A percentile compares a stretch with the other conserved stretches of the same genome.
phyloP scores from a whole-genome alignment of 1,139 yeast genomes.

The Lizanozyma gosingica region DNA sequence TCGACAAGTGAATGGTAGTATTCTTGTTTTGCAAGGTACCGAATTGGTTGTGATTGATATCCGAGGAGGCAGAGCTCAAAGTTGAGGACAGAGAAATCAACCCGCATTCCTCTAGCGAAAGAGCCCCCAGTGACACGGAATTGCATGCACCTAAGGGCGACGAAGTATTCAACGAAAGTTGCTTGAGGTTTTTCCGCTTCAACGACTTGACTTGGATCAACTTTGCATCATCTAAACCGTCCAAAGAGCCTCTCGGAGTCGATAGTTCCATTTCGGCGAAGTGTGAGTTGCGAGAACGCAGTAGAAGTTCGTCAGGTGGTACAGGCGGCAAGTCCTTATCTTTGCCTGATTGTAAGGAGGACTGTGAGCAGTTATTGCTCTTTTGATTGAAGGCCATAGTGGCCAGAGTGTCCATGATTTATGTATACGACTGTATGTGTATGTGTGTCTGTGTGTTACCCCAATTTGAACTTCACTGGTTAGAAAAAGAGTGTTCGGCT shows the following conservation, averaged over 20 bases:
- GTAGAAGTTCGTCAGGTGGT: too few relatives aligned
- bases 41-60: slow-evolving; percentile 6
- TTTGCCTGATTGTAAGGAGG: slow-evolving; percentile 19
- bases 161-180: slow-evolving; percentile 41
- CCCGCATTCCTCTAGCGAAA: slow-evolving; percentile 1
- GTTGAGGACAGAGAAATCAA: slow-evolving; percentile 2
- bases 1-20: slow-evolving; percentile 4
- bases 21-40: slow-evolving; percentile 3
- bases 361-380: slow-evolving; percentile 12
- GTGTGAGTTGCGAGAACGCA: not conserved
- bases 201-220: slow-evolving; percentile 49
- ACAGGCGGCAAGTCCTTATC: slow-evolving; percentile 35
- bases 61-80: slow-evolving; percentile 3
- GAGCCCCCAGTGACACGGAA: slow-evolving; percentile 2
- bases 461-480: too few relatives aligned
- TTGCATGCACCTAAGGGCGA: slow-evolving; percentile 12
- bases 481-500: too few relatives aligned
- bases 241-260: slow-evolving; percentile 1
- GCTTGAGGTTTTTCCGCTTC: slow-evolving; percentile 66
- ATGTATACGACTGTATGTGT: too few relatives aligned
- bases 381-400: slow-evolving; percentile 1
- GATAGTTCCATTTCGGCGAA: slow-evolving; percentile 2
- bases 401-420: too few relatives aligned
- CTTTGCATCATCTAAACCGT: slow-evolving; percentile 7
- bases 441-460: too few relatives aligned